A percentile compares a stretch with the other conserved stretches of the same genome.
Conservation (phyloP, 2,329 filamentous ascomycete species). For the Emergomyces orientalis region DNA sequence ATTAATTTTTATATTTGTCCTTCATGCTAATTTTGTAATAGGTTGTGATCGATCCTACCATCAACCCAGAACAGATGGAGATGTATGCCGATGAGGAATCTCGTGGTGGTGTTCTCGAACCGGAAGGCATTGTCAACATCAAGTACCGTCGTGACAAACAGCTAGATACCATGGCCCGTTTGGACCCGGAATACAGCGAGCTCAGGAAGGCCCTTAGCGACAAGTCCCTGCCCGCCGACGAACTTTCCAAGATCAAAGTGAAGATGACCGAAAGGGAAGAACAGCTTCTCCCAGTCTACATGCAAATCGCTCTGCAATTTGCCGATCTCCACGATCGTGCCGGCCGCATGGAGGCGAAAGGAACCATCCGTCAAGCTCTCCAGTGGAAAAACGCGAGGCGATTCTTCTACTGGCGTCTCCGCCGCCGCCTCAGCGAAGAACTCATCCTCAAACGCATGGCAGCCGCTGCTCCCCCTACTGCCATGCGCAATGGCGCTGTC, state of each 20-base stretch:
- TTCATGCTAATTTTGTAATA: slow-evolving; percentile 29
- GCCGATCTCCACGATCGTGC: slow-evolving; percentile 95
- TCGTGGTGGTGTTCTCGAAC: slow-evolving; percentile 93
- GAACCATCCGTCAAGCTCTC: slow-evolving; percentile 73
- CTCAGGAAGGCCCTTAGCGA: slow-evolving; percentile 71
- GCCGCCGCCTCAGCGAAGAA: slow-evolving; percentile 93
- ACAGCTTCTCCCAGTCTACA: slow-evolving; percentile 81
- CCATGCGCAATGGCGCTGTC: slow-evolving; percentile 26
- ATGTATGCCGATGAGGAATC: slow-evolving; percentile 97
- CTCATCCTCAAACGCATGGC: slow-evolving; percentile 87
- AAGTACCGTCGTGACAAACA: slow-evolving; percentile 98
- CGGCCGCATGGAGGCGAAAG: slow-evolving; percentile 97
- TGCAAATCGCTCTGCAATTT: slow-evolving; percentile 92
- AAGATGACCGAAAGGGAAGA: slow-evolving; percentile 81
- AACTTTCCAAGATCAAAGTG: slow-evolving; percentile 68
- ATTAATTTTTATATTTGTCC: not conserved
- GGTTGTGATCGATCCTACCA: slow-evolving; percentile 96
- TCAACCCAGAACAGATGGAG: slow-evolving; percentile 94
- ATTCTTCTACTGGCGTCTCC: slow-evolving; percentile 99
- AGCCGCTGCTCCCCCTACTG: slow-evolving; percentile 31
- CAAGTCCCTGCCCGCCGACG: slow-evolving; percentile 59
- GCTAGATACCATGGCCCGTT: slow-evolving; percentile 90
- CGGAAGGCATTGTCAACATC: slow-evolving; percentile 96
- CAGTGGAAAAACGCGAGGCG: slow-evolving; percentile 82
- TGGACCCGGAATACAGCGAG: slow-evolving; percentile 72